Conservation (phyloP, 1,284 basidiomycete genomes). For the Coniophora puteana region DNA sequence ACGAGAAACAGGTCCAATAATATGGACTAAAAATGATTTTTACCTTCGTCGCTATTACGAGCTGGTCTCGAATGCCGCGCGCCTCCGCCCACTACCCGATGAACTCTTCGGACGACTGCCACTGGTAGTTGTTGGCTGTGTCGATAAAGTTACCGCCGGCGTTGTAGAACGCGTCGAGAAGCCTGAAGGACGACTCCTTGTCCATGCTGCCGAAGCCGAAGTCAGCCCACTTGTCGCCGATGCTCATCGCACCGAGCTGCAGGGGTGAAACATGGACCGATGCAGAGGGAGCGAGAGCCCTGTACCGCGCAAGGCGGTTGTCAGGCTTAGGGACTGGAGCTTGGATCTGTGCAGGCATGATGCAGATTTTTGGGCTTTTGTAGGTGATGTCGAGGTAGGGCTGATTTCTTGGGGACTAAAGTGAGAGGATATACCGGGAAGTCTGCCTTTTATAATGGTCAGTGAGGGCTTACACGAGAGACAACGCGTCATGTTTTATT, state of each 20-base stretch:
- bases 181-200: conserved; percentile 26
- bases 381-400: too few species aligned
- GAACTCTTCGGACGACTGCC: conserved; percentile 31
- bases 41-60: conserved; percentile 31
- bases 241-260: conserved; percentile 41
- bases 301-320: conserved; percentile 25
- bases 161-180: conserved; percentile 29
- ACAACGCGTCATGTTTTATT: too few species aligned
- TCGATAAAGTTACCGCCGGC: conserved; percentile 24
- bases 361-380: too few species aligned
- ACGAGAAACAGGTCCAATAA: background rate
- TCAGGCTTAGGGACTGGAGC: conserved; percentile 9
- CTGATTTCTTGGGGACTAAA: too few species aligned
- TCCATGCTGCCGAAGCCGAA: conserved; percentile 25
- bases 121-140: conserved; percentile 21
- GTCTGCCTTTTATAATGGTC: too few species aligned
- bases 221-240: conserved; percentile 36
- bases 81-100: conserved; percentile 36
- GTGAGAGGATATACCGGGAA: too few species aligned
- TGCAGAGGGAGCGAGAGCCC: conserved; percentile 37
- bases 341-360: too few species aligned
- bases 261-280: conserved; percentile 43
- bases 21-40: background rate
- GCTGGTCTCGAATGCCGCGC: conserved; percentile 32
- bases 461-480: too few species aligned